Evolutionary conservation across 106 monocot species (phyloP), one percentile per base, ranked within the genome.

Genomic region (Agapanthus africanus): DNA sequence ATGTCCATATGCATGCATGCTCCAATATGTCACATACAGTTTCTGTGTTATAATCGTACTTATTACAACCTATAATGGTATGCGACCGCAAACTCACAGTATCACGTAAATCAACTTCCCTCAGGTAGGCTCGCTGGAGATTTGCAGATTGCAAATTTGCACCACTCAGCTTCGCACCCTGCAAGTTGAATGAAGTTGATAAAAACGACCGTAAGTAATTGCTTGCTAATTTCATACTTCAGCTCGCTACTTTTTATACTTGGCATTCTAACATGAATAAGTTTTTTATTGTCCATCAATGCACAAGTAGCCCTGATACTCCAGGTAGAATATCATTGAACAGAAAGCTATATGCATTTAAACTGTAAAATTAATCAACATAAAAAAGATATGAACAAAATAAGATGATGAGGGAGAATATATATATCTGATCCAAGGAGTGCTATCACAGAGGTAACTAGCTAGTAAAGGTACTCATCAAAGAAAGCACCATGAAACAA

Each of bases 91-190:
- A 34, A 75, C 91, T 83, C 74, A 97, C 92, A 67, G 89, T 87
- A 67, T 90, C 89, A 59, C 92, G 97, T 34, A 97, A 70, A 79
- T 97, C 91, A 56, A 91, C 91, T 67, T 97, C 86, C 40, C 91
- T 75, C 16, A 99, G 40, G 72, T 99, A 92, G 33, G 97, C 97
- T 47, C 92, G 54, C 46, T 89, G 92, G 75, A 99, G 97, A 79
- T 99, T 99, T 79, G 92, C 92, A 15, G 63, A 66, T 37, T 82
- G 72, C 70, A 99, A 75, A 73, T 90, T 90, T 54, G 92, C 70
- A 79, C 92, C 89, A 68, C 37, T 82, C 59, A 99, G 70, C 71
- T 87, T 92, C 40, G 97, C 89, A 72, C 97, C 91, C 97, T 99
- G 71, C 63, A 74, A 15, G 2, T 37, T 7, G 50, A 15, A n/a